These are phyloP conservation scores for Macroventuria anomochaeta DNA, from an alignment of 2,329 filamentous ascomycete species.

Conservation along the genomic window DNA sequence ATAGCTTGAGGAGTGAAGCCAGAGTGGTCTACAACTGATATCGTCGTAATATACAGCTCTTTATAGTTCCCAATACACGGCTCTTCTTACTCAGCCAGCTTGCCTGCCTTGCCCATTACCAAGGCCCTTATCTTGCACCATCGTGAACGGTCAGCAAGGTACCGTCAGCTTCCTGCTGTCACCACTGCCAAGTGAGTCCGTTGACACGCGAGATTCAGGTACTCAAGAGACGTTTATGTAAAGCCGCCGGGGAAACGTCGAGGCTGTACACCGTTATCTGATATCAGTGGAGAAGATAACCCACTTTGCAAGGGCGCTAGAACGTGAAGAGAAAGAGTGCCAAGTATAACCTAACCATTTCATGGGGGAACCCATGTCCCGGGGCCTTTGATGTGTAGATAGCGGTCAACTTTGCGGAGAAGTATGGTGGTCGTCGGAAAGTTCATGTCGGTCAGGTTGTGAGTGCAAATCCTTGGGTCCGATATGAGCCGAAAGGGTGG, in stretches of 20 bases:
- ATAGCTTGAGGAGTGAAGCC: neutral
- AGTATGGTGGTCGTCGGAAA: neutral
- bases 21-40: neutral
- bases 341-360: conserved; percentile 4
- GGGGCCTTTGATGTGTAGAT: neutral
- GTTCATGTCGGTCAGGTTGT: neutral
- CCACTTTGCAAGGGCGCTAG: conserved; percentile 8
- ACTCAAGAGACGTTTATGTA: conserved; percentile 10
- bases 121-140: conserved; percentile 15
- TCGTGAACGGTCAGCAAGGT: neutral
- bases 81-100: neutral
- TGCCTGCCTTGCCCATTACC: neutral
- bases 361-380: neutral
- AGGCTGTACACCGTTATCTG: conserved; percentile 14
- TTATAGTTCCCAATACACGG: conserved; percentile 3
- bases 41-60: neutral
- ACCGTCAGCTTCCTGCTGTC: conserved; percentile 10
- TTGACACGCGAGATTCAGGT: conserved; percentile 5
- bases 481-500: conserved; percentile 8
- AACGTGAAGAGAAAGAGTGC: conserved; percentile 9
- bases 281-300: conserved; percentile 15
- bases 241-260: conserved; percentile 9
- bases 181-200: conserved; percentile 4
- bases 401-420: neutral
- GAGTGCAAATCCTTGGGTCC: neutral